Evolutionary conservation across 495 filamentous ascomycete species (phyloP).

Genomic region (Xylona heveae): DNA sequence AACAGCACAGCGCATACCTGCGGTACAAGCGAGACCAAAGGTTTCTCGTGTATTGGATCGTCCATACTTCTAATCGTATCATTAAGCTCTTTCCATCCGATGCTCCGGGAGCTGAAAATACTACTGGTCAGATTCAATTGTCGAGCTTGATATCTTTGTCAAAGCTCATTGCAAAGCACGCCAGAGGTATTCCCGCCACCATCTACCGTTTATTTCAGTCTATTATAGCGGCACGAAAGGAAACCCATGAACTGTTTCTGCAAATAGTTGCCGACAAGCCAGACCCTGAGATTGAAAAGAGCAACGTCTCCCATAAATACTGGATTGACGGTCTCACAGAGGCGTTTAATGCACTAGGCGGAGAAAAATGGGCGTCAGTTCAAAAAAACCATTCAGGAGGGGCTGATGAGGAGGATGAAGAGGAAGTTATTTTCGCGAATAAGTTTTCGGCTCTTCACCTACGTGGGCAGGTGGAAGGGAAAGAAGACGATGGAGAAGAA

Average conservation of each 20-base stretch:
- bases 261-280: slow-evolving; percentile 12
- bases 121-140: slow-evolving; percentile 13
- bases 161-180: slow-evolving; percentile 16
- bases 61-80: slow-evolving; percentile 15
- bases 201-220: slow-evolving; percentile 14
- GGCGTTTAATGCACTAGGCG: slow-evolving; percentile 16
- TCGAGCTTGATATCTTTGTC: slow-evolving; percentile 13
- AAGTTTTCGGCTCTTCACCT: slow-evolving; percentile 13
- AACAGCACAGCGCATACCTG: slow-evolving; percentile 13
- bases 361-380: slow-evolving; percentile 9
- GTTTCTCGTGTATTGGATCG: slow-evolving; percentile 20
- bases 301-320: slow-evolving; percentile 18
- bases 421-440: slow-evolving; percentile 14
- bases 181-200: slow-evolving; percentile 9
- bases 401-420: slow-evolving; percentile 10
- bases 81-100: slow-evolving; percentile 7
- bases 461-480: slow-evolving; percentile 6
- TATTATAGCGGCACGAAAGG: slow-evolving; percentile 12
- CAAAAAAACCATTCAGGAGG: slow-evolving; percentile 2
- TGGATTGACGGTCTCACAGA: slow-evolving; percentile 20
- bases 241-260: slow-evolving; percentile 10
- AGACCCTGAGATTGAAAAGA: slow-evolving; percentile 17
- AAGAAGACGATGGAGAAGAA: slow-evolving; percentile 7
- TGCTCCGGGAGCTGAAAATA: slow-evolving; percentile 7
- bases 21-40: slow-evolving; percentile 20